These are phyloP conservation scores for Cladosporium sp. DNA, from an alignment of 2,329 filamentous ascomycete species.

Conservation along the genomic window DNA sequence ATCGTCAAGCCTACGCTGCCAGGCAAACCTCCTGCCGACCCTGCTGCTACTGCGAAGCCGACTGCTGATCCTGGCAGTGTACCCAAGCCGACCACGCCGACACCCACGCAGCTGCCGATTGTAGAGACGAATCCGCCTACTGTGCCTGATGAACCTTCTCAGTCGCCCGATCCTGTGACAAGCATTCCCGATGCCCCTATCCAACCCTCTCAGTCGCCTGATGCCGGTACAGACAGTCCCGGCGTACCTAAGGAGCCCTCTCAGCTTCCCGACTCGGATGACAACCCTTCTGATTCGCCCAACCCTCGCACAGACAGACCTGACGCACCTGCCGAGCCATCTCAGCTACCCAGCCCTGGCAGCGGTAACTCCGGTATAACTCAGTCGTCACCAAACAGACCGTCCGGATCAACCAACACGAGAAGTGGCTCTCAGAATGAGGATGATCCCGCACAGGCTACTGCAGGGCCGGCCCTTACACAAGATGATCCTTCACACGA, in stretches of 20 bases:
- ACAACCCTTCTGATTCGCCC: not conserved
- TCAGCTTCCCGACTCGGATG: not conserved
- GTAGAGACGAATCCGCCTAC: not conserved
- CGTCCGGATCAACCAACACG: not conserved
- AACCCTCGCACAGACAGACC: not conserved
- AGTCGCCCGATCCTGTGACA: not conserved
- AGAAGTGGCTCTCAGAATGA: not conserved
- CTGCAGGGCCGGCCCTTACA: too few species aligned
- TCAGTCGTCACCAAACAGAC: not conserved
- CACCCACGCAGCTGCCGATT: not conserved
- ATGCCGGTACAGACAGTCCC: not conserved
- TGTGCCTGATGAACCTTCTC: not conserved
- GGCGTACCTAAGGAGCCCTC: not conserved
- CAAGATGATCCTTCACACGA: not conserved
- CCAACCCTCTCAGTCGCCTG: not conserved
- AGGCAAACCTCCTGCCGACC: not conserved
- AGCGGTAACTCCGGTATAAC: not conserved
- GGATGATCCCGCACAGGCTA: not conserved
- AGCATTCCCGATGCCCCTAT: not conserved
- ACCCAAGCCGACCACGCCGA: not conserved
- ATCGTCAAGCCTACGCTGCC: not conserved
- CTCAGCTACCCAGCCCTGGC: not conserved
- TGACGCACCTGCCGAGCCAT: not conserved
- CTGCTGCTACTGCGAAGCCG: not conserved
- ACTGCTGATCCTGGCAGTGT: not conserved